These are phyloP conservation scores for Thinopyrum elongatum DNA, from an alignment of 176 grass and related monocot species.

Conservation along the genomic window DNA sequence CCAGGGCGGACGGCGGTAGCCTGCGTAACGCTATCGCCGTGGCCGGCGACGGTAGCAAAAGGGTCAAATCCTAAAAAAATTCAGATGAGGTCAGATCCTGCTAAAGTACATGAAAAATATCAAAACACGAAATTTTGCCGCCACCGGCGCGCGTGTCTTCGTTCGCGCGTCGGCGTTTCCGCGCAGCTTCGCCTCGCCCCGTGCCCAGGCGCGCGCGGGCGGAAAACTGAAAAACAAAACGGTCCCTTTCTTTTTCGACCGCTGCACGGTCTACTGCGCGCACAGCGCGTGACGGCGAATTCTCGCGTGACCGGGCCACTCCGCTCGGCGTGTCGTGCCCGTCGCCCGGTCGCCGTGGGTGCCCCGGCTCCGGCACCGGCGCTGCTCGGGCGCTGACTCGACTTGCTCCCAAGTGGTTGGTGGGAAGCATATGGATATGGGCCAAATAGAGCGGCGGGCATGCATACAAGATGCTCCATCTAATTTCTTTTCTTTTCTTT, in stretches of 20 bases:
- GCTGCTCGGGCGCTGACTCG: neutral
- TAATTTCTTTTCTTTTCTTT: neutral
- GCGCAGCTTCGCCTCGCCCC: neutral
- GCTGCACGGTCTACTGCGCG: neutral
- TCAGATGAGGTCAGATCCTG: too few relatives aligned
- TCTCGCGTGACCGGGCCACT: neutral
- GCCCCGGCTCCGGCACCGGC: neutral
- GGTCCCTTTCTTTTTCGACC: too few relatives aligned
- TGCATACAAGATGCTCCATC: neutral
- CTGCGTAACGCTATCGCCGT: too few relatives aligned
- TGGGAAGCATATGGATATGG: neutral
- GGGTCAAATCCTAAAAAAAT: too few relatives aligned
- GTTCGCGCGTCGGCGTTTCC: neutral
- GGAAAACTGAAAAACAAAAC: neutral
- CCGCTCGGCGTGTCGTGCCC: neutral
- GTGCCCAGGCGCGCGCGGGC: too few relatives aligned
- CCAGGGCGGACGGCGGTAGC: too few relatives aligned
- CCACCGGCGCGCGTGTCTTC: neutral
- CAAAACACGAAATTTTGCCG: too few relatives aligned
- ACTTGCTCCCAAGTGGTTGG: neutral
- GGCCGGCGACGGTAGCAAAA: too few relatives aligned
- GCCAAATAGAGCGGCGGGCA: neutral
- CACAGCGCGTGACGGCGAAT: neutral
- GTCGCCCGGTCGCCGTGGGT: constrained; percentile 4
- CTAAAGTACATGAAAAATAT: too few relatives aligned